These are phyloP conservation scores for Penicillium verrucosum DNA, from an alignment of 2,329 filamentous ascomycete species.

Conservation along the genomic window DNA sequence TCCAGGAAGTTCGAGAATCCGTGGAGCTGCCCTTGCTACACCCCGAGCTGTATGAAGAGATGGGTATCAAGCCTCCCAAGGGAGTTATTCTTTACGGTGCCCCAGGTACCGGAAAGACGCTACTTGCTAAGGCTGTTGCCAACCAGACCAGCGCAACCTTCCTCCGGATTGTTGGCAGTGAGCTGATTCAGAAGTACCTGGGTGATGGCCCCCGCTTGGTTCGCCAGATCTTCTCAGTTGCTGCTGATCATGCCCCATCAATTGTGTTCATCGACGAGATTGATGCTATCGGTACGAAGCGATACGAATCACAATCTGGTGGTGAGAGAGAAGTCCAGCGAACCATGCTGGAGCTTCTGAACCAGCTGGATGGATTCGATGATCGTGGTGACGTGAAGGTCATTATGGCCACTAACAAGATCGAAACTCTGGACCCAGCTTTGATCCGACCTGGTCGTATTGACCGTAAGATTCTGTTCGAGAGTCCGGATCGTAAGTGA, in stretches of 20 bases:
- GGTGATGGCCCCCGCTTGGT: slow-evolving; percentile 93
- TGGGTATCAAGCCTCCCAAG: slow-evolving; percentile 99
- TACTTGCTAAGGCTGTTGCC: slow-evolving; percentile 93
- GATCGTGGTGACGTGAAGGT: slow-evolving; percentile 99
- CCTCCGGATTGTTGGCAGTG: slow-evolving; percentile 92
- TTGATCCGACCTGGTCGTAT: slow-evolving; percentile 96
- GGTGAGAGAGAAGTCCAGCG: slow-evolving; percentile 96
- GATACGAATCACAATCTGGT: slow-evolving; percentile 94
- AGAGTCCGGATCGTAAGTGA: slow-evolving; percentile 64
- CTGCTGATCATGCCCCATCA: slow-evolving; percentile 90
- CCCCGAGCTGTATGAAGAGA: slow-evolving; percentile 97
- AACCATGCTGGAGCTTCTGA: slow-evolving; percentile 96
- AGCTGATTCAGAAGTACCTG: slow-evolving; percentile 97
- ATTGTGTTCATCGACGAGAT: slow-evolving; percentile 99
- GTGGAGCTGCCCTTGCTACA: slow-evolving; percentile 93
- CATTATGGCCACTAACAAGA: slow-evolving; percentile 99
- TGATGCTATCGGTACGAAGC: slow-evolving; percentile 97
- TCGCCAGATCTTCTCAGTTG: slow-evolving; percentile 85
- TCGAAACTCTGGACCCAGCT: slow-evolving; percentile 92
- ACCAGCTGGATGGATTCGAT: slow-evolving; percentile 98
- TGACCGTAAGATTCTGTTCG: slow-evolving; percentile 89
- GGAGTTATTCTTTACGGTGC: slow-evolving; percentile 98
- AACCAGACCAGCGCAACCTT: slow-evolving; percentile 99
- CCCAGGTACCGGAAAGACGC: slow-evolving; percentile 93
- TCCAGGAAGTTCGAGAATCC: slow-evolving; percentile 95